Percentiles rank a stretch among this genome's conserved stretches.
Evolutionary conservation across 345 rosid species (phyloP).

Genomic region (Populus tremula): DNA sequence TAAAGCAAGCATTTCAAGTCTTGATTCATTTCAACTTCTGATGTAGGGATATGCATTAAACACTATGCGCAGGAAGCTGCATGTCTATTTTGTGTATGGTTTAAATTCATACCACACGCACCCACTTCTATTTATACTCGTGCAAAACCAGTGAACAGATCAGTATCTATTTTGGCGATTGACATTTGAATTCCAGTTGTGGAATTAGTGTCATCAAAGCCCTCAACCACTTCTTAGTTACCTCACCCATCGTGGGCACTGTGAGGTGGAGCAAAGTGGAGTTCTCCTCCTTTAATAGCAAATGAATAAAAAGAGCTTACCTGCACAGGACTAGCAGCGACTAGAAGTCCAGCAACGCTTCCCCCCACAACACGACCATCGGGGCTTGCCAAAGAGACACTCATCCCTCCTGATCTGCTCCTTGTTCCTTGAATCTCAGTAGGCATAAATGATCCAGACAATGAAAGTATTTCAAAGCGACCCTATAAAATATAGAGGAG

Average conservation of each 20-base stretch:
- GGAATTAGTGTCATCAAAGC: background rate
- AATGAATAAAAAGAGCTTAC: slow-evolving; percentile 25
- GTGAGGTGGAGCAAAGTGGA: background rate
- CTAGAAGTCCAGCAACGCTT: slow-evolving; percentile 81
- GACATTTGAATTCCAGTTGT: background rate
- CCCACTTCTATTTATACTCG: background rate
- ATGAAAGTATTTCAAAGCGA: slow-evolving; percentile 89
- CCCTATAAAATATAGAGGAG: slow-evolving; percentile 48
- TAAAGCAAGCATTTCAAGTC: background rate
- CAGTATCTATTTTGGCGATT: background rate
- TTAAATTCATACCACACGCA: background rate
- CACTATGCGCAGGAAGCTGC: too few relatives aligned
- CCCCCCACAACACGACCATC: slow-evolving; percentile 99
- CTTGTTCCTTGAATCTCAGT: slow-evolving; percentile 75
- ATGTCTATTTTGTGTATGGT: background rate
- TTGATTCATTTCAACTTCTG: background rate
- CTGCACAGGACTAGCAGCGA: slow-evolving; percentile 96
- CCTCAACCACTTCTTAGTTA: background rate
- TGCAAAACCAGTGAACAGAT: background rate
- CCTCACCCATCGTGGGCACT: background rate
- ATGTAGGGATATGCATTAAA: background rate
- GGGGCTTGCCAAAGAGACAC: slow-evolving; percentile 84
- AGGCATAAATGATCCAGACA: slow-evolving; percentile 98
- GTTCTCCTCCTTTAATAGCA: background rate
- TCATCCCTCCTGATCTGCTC: slow-evolving; percentile 96